Conservation (phyloP, 352 stramenopile genomes). For the Phytopythium montanum region DNA sequence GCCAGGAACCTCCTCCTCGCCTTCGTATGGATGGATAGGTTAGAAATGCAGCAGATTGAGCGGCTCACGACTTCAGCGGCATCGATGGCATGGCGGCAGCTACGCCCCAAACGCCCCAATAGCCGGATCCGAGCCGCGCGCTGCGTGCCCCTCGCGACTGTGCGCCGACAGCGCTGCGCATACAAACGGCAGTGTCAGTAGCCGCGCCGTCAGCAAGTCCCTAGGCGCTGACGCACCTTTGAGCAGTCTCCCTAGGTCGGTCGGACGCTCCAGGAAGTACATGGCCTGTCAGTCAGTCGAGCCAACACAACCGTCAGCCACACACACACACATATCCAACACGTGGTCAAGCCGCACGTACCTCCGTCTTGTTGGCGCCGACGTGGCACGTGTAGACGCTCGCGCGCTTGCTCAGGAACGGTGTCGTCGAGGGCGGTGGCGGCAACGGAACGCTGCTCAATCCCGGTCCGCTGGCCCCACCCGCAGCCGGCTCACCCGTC, state of each 20-base stretch:
- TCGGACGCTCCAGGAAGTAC: constrained; percentile 62
- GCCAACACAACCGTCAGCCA: background rate
- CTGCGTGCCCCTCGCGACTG: constrained; percentile 42
- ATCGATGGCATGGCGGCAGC: background rate
- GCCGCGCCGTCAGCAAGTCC: background rate
- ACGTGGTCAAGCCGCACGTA: constrained; percentile 20
- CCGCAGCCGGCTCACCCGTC: background rate
- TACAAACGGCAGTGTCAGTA: background rate
- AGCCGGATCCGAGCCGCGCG: constrained; percentile 3
- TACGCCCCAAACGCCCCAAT: background rate
- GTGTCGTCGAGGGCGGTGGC: constrained; percentile 9
- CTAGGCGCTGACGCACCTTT: constrained; percentile 20
- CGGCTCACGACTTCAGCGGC: background rate
- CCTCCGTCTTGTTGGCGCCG: constrained; percentile 67
- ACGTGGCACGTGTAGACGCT: constrained; percentile 75
- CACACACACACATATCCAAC: background rate
- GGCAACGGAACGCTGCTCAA: constrained; percentile 9
- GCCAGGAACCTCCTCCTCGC: too few relatives aligned
- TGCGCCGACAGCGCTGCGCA: constrained; percentile 43
- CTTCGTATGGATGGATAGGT: too few relatives aligned
- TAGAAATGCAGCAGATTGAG: constrained; percentile 7
- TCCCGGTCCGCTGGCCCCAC: background rate
- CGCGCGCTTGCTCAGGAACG: constrained; percentile 31
- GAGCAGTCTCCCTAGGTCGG: constrained; percentile 55
- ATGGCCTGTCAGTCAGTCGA: constrained; percentile 36